phyloP scores from a whole-genome alignment of 352 stramenopile genomes.

The Globisporangium solare region DNA sequence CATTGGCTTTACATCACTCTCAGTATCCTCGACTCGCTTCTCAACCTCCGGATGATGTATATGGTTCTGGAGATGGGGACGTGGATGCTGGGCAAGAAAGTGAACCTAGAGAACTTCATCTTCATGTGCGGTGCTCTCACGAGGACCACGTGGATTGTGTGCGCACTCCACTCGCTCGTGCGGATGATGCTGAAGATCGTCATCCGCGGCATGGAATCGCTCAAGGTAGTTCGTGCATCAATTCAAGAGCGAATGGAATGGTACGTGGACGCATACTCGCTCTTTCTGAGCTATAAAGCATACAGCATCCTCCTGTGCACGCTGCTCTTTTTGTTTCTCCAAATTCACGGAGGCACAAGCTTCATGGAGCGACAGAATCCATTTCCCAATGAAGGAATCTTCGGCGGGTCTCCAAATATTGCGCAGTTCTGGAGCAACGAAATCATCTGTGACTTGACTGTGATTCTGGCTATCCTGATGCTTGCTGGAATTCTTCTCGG shows the following conservation, averaged over 20 bases:
- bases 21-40: constrained; percentile 45
- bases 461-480: constrained; percentile 31
- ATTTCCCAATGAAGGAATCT: no score
- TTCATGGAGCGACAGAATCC: constrained; percentile 37
- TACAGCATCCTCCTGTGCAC: constrained; percentile 50
- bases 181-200: constrained; percentile 26
- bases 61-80: constrained; percentile 38
- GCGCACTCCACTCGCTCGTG: constrained; percentile 32
- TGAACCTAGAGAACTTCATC: constrained; percentile 49
- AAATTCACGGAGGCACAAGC: constrained; percentile 23
- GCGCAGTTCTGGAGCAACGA: constrained; percentile 48
- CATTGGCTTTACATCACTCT: constrained; percentile 64
- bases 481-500: constrained; percentile 20
- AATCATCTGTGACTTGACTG: constrained; percentile 41
- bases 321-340: constrained; percentile 34
- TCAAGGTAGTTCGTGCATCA: constrained; percentile 25
- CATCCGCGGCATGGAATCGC: constrained; percentile 22
- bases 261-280: constrained; percentile 36
- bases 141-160: constrained; percentile 59
- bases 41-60: constrained; percentile 43
- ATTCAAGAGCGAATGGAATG: constrained; percentile 35
- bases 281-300: constrained; percentile 62
- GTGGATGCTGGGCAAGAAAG: constrained; percentile 50
- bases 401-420: no score
- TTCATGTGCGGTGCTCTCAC: constrained; percentile 47